phyloP scores from a whole-genome alignment of 139 green algal genomes.

The Mesostigma viride region DNA sequence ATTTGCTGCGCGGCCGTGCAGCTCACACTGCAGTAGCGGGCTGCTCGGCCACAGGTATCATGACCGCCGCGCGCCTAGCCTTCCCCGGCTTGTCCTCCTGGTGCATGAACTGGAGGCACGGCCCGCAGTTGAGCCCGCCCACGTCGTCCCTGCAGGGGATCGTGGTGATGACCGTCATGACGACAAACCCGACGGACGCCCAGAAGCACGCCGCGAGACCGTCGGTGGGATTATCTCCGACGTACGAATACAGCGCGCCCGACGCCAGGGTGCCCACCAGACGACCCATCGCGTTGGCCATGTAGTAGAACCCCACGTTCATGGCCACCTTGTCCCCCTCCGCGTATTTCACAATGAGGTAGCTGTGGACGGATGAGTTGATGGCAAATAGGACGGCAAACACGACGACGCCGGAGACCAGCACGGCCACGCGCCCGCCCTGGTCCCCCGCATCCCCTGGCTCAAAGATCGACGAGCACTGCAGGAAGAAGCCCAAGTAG shows the following conservation, averaged over 20 bases:
- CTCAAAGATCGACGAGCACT: slow-evolving; percentile 42
- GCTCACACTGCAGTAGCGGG: too few species aligned
- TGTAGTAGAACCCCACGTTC: slow-evolving; percentile 79
- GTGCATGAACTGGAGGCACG: too few species aligned
- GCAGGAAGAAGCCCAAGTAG: slow-evolving; percentile 46
- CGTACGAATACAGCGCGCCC: slow-evolving; percentile 63
- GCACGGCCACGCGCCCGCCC: slow-evolving; percentile 12
- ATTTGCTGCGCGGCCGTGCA: too few species aligned
- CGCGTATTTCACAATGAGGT: slow-evolving; percentile 63
- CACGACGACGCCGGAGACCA: slow-evolving; percentile 35
- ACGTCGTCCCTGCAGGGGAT: too few species aligned
- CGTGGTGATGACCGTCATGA: slow-evolving; percentile 10
- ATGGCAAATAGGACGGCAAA: slow-evolving; percentile 78
- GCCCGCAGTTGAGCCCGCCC: too few species aligned
- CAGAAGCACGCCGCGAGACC: slow-evolving; percentile 70
- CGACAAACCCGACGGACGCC: slow-evolving; percentile 45
- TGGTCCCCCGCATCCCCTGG: background rate
- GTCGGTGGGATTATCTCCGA: slow-evolving; percentile 22
- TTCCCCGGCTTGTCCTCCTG: too few species aligned
- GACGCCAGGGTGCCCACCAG: slow-evolving; percentile 61
- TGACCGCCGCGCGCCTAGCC: too few species aligned
- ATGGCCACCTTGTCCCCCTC: slow-evolving; percentile 69
- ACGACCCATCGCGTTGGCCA: slow-evolving; percentile 63
- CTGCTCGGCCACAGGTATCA: too few species aligned
- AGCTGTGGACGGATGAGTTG: slow-evolving; percentile 71